A percentile compares a stretch with the other conserved stretches of the same genome.
These are phyloP conservation scores for Quercus tomentella DNA, from an alignment of 331 rosid genomes.

Conservation along the genomic window DNA sequence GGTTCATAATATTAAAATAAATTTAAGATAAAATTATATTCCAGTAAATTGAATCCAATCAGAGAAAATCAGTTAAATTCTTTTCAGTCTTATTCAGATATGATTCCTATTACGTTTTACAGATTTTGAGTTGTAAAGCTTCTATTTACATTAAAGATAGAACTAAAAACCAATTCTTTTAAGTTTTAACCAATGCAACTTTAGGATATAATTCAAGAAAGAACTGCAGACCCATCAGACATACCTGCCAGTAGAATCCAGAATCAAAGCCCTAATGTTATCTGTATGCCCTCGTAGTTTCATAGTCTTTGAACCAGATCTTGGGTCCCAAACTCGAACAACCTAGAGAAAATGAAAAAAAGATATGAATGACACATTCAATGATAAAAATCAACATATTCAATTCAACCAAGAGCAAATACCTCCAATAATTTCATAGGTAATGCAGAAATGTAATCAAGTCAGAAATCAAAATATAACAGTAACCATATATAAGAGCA, in stretches of 20 bases:
- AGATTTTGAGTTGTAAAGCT: not conserved
- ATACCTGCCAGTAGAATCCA: slow-evolving; percentile 96
- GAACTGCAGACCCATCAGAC: slow-evolving; percentile 14
- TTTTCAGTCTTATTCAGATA: not conserved
- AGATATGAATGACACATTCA: slow-evolving; percentile 17
- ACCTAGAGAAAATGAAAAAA: slow-evolving; percentile 47
- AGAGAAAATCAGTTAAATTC: not conserved
- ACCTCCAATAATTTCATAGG: not conserved
- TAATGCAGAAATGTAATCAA: not conserved
- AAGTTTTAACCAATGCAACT: not conserved
- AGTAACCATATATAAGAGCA: slow-evolving; percentile 22
- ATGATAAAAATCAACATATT: slow-evolving; percentile 5
- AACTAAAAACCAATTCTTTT: not conserved
- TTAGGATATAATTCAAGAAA: not conserved
- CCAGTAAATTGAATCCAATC: not conserved
- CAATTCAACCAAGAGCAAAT: slow-evolving; percentile 13
- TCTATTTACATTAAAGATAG: not conserved
- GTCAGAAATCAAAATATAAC: slow-evolving; percentile 13
- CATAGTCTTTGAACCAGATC: slow-evolving; percentile 93
- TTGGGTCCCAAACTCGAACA: slow-evolving; percentile 97
- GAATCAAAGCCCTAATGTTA: slow-evolving; percentile 88
- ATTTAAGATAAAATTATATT: not conserved
- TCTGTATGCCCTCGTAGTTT: slow-evolving; percentile 94
- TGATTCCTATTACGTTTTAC: not conserved
- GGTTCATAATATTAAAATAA: not conserved